Conservation (phyloP, 441 rosid species). For the Pelargonium fulgidum region DNA sequence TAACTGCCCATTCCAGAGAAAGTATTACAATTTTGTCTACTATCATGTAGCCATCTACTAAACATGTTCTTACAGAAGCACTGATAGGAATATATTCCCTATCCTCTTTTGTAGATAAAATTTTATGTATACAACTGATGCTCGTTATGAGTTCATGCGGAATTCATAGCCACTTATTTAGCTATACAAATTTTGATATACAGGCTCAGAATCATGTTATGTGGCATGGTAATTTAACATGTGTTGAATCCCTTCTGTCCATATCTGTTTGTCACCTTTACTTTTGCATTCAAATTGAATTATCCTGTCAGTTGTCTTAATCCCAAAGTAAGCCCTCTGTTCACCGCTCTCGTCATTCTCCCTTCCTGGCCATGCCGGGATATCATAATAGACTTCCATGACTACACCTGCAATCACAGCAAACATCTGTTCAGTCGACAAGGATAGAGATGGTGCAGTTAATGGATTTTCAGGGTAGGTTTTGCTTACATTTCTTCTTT, state of each 20-base stretch:
- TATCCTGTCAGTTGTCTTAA: slow-evolving; percentile 62
- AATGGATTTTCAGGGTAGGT: too few species aligned
- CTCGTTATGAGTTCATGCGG: too few species aligned
- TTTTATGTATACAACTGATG: too few species aligned
- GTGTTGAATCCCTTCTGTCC: slow-evolving; percentile 74
- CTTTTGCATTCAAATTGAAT: slow-evolving; percentile 76
- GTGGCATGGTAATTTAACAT: slow-evolving; percentile 45
- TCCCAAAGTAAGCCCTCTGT: slow-evolving; percentile 66
- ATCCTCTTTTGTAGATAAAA: slow-evolving; percentile 10
- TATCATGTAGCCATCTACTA: neutral
- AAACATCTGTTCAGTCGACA: slow-evolving; percentile 13
- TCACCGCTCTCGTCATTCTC: slow-evolving; percentile 35
- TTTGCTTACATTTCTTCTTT: slow-evolving; percentile 71
- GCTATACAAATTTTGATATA: too few species aligned
- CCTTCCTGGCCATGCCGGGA: slow-evolving; percentile 60
- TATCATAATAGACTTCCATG: slow-evolving; percentile 48
- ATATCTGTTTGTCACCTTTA: slow-evolving; percentile 59
- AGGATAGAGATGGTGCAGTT: neutral
- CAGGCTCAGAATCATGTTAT: slow-evolving; percentile 19
- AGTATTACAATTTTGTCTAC: slow-evolving; percentile 22
- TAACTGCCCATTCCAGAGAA: slow-evolving; percentile 12
- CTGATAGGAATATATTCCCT: neutral
- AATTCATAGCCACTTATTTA: too few species aligned
- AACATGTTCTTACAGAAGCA: slow-evolving; percentile 7
- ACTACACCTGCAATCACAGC: slow-evolving; percentile 47